Conservation (phyloP, 768 basidiomycete genomes). For the Macrolepiota albuminosa region DNA sequence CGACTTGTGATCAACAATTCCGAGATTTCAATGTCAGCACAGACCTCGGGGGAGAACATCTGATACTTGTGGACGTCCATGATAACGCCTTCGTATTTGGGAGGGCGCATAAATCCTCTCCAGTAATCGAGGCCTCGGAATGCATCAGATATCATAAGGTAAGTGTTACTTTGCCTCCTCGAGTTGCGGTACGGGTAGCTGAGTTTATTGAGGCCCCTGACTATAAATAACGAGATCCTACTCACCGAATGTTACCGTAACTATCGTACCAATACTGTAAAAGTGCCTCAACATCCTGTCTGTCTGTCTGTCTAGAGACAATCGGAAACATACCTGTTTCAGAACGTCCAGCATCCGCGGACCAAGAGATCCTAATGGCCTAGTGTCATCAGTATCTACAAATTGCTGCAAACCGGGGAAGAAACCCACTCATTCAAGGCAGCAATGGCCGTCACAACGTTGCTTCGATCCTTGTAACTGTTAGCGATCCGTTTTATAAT, state of each 20-base stretch:
- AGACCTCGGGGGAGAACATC: slow-evolving; percentile 57
- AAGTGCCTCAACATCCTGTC: slow-evolving; percentile 11
- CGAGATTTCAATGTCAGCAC: slow-evolving; percentile 14
- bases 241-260: slow-evolving; percentile 66
- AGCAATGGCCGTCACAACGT: slow-evolving; percentile 63
- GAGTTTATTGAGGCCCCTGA: not conserved
- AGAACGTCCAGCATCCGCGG: slow-evolving; percentile 42
- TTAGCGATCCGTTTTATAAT: slow-evolving; percentile 60
- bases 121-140: slow-evolving; percentile 74
- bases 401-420: not conserved
- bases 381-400: slow-evolving; percentile 20
- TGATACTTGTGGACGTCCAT: slow-evolving; percentile 83
- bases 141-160: slow-evolving; percentile 73
- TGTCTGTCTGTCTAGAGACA: not conserved
- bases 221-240: not conserved
- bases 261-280: slow-evolving; percentile 68
- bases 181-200: slow-evolving; percentile 31
- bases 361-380: slow-evolving; percentile 71
- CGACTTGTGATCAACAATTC: not conserved
- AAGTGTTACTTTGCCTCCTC: slow-evolving; percentile 49
- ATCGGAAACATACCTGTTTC: slow-evolving; percentile 28
- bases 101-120: slow-evolving; percentile 52
- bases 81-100: slow-evolving; percentile 57
- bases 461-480: slow-evolving; percentile 48
- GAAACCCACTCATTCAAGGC: slow-evolving; percentile 69